Conservation (phyloP, 2,329 filamentous ascomycete species). For the Monilinia aucupariae region DNA sequence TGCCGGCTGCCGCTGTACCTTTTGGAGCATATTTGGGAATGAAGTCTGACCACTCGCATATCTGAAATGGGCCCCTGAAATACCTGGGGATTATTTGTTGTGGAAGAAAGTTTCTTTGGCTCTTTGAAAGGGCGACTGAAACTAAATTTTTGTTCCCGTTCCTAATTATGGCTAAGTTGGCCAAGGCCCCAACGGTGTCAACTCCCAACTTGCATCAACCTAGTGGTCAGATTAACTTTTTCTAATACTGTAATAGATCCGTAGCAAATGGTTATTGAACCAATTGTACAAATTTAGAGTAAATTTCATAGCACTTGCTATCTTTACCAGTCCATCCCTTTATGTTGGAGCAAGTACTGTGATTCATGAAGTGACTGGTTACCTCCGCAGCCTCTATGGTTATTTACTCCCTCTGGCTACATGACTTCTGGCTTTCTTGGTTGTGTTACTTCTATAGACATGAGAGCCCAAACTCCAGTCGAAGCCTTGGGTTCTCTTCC, state of each 20-base stretch:
- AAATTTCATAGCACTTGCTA: background rate
- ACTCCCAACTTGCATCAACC: background rate
- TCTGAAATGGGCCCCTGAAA: background rate
- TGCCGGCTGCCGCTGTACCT: background rate
- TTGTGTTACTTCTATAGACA: background rate
- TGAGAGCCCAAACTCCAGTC: background rate
- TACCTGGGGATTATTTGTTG: background rate
- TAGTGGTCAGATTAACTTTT: background rate
- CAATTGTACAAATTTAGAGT: background rate
- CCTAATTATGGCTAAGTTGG: background rate
- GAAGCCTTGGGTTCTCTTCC: background rate
- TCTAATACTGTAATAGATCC: background rate
- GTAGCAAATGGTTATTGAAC: background rate
- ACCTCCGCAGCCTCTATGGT: slow-evolving; percentile 13
- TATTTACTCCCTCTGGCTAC: background rate
- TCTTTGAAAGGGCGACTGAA: background rate
- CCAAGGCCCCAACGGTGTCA: background rate
- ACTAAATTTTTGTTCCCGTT: background rate
- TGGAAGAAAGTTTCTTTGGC: background rate
- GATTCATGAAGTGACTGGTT: slow-evolving; percentile 25
- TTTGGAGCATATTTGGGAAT: background rate
- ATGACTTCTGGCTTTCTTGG: background rate
- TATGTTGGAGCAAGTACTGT: slow-evolving; percentile 20
- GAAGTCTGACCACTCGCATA: slow-evolving; percentile 2
- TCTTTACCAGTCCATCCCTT: slow-evolving; percentile 21